Evolutionary conservation across 1,139 yeast species (phyloP).

Genomic region (Scheffersomyces titani): DNA sequence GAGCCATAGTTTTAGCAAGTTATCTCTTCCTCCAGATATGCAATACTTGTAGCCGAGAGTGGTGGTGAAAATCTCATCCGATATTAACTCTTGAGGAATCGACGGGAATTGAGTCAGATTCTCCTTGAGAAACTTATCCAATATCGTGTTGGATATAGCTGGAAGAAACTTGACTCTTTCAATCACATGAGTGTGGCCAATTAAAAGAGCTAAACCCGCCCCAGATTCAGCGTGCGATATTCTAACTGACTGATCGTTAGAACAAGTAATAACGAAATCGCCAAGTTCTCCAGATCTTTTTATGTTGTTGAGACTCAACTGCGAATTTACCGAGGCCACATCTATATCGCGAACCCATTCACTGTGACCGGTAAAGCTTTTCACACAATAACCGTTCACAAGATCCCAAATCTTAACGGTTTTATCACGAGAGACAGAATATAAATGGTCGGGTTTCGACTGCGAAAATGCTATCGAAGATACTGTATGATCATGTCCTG

Average conservation of each 20-base stretch:
- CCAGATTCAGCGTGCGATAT: conserved; percentile 65
- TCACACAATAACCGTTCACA: conserved; percentile 64
- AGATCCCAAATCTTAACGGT: conserved; percentile 79
- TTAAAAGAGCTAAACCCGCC: conserved; percentile 63
- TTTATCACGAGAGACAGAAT: conserved; percentile 78
- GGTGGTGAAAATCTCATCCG: conserved; percentile 28
- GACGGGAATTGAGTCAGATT: conserved; percentile 33
- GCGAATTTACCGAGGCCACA: conserved; percentile 23
- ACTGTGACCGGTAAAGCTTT: conserved; percentile 73
- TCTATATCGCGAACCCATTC: conserved; percentile 86
- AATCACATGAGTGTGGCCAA: conserved; percentile 84
- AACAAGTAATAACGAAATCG: conserved; percentile 70
- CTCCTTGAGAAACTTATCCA: conserved; percentile 50
- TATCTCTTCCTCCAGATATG: conserved; percentile 82
- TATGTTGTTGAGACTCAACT: conserved; percentile 10
- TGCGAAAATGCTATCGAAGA: conserved; percentile 59
- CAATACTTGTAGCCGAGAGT: conserved; percentile 64
- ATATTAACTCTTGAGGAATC: conserved; percentile 33
- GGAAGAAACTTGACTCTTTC: conserved; percentile 78
- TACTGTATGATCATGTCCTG: conserved; percentile 92
- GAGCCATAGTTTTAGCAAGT: conserved; percentile 74
- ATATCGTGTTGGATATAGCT: conserved; percentile 39
- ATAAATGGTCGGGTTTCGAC: conserved; percentile 42
- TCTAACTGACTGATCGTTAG: conserved; percentile 79
- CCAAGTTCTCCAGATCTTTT: conserved; percentile 29